Base-by-base conservation (phyloP, 345 rosid genomes). In the Eucalyptus curtisii region DNA sequence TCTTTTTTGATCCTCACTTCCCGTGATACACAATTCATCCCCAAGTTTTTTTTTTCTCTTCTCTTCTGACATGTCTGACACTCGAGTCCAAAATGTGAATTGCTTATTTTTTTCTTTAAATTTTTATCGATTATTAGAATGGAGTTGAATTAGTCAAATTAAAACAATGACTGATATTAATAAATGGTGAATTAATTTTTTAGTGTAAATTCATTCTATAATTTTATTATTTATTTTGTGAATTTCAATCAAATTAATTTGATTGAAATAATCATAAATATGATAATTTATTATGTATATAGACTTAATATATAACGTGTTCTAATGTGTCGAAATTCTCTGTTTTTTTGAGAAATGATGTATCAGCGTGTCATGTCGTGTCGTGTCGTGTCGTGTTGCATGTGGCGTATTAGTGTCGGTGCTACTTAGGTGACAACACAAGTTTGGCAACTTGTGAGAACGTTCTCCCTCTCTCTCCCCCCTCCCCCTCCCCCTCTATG, bases 61-160 rank as follows among this genome's bases (percentile, higher is more conserved):
- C 4, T 16, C 0, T 50, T 50, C 2, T 6, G 0, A 7, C 1
- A 50, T 0, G 1, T 50, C 22, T 17, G 17, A 50, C 22, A 7
- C 1, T 1, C 1, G 1, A 50, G 4, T 50, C 1, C 4, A 50
- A 0, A 50, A 50, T 50, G 22, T 50, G 4, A 50, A 1, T 50
- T 50, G 8, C 53, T 50, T 50, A 0, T 50, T 50, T 50, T 50
- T 49, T 50, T 50, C 20, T 50, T 1, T 22, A 7, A 50, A 17
- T 50, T 50, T 50, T 0, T 16, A 50, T 50, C 0, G 4, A 50
- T 50, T 17, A 50, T 50, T 50, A 0, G 0, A 17, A 50, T 50
- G 8, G 0, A 50, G 0, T 50, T 50, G 8, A 50, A 50, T 50
- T 50, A 17, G 22, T 50, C 53, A 50, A 49, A 49, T 14, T 14